Evolutionary conservation across 2,329 filamentous ascomycete species (phyloP).

Genomic region (Ophiostoma sp.): DNA sequence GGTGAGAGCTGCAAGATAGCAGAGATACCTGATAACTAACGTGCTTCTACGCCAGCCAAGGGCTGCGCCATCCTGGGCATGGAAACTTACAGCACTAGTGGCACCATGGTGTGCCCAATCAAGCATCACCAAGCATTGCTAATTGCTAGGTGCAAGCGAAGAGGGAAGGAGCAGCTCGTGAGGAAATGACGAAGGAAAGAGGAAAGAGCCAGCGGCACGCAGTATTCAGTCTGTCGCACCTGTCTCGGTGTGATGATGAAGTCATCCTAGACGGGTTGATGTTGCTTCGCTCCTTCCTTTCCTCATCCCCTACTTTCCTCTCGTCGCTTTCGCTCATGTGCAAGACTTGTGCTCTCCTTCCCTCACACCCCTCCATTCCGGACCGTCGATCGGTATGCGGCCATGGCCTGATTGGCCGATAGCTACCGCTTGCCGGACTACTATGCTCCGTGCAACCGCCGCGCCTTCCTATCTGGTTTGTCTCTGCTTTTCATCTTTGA

Average conservation of each 20-base stretch:
- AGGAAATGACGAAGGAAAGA: conserved; percentile 15
- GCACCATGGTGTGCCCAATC: background rate
- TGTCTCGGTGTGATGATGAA: background rate
- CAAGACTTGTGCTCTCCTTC: background rate
- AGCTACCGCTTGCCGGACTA: background rate
- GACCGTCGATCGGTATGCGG: background rate
- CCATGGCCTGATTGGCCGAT: conserved; percentile 1
- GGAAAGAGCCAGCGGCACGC: background rate
- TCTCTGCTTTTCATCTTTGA: background rate
- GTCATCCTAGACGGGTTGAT: background rate
- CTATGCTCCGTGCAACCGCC: background rate
- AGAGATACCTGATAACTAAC: background rate
- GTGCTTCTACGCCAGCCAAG: conserved; percentile 1
- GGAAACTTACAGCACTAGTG: conserved; percentile 8
- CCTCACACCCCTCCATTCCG: background rate
- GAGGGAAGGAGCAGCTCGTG: conserved; percentile 5
- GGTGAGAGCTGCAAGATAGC: conserved; percentile 2
- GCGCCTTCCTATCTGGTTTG: background rate
- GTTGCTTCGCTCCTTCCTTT: background rate
- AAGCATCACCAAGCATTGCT: background rate
- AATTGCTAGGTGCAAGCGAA: background rate
- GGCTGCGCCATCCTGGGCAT: conserved; percentile 10
- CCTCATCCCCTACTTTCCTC: background rate
- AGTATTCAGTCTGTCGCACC: background rate
- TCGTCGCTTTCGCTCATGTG: background rate